Conservation (phyloP, 192 early-diverging fungal species). For the Coemansia sp. region DNA sequence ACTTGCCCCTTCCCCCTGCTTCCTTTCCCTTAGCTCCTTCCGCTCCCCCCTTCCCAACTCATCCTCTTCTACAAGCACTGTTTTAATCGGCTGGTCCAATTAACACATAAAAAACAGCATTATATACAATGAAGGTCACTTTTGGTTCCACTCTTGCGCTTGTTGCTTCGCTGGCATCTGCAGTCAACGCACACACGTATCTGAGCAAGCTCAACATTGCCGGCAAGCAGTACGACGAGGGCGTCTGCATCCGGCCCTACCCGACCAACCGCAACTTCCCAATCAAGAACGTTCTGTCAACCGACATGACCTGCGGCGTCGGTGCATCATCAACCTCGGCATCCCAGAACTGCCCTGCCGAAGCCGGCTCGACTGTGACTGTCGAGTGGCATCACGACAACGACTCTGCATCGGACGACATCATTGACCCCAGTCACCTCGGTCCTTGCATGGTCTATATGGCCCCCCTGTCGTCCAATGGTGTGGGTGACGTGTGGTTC, state of each 20-base stretch:
- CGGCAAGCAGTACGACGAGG: constrained; percentile 10
- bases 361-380: constrained; percentile 9
- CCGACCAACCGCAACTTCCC: constrained; percentile 11
- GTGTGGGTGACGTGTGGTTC: constrained; percentile 13
- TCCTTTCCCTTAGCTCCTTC: neutral
- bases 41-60: neutral
- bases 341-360: constrained; percentile 12
- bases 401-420: constrained; percentile 4
- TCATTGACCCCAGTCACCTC: constrained; percentile 3
- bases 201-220: constrained; percentile 13
- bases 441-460: constrained; percentile 19
- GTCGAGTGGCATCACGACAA: constrained; percentile 13
- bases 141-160: constrained; percentile 5
- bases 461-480: constrained; percentile 10
- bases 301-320: constrained; percentile 14
- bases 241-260: constrained; percentile 15
- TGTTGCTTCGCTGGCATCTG: constrained; percentile 1
- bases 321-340: neutral
- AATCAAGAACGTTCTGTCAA: constrained; percentile 3
- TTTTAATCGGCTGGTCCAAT: constrained; percentile 4
- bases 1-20: neutral
- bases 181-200: constrained; percentile 12
- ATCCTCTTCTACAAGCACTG: neutral
- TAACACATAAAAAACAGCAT: neutral
- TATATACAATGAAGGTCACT: constrained; percentile 2